Evolutionary conservation across 2,329 filamentous ascomycete species (phyloP).

Genomic region (Trichoderma citrinoviride): DNA sequence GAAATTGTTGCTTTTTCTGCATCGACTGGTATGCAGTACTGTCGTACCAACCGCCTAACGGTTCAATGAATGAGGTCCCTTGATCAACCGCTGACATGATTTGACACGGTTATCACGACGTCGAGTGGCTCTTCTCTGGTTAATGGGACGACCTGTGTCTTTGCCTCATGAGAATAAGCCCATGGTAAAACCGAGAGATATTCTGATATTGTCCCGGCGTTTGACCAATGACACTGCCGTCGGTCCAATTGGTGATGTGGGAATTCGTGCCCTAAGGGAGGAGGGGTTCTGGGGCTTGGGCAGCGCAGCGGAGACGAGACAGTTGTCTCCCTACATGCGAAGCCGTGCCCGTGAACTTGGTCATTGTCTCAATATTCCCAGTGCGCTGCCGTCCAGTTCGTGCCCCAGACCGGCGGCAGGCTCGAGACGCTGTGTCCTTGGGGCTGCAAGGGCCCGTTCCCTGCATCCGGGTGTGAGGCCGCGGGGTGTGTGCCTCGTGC

Average conservation of each 20-base stretch:
- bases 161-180: not conserved
- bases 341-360: not conserved
- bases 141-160: not conserved
- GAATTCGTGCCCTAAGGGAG: not conserved
- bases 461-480: slow-evolving; percentile 3
- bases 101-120: not conserved
- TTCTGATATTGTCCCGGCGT: not conserved
- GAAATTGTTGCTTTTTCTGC: slow-evolving; percentile 4
- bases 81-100: no score
- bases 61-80: not conserved
- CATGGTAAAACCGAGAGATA: not conserved
- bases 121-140: not conserved
- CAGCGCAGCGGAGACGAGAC: slow-evolving; percentile 2
- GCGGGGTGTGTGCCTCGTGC: not conserved
- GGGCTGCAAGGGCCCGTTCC: slow-evolving; percentile 18
- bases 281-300: slow-evolving; percentile 4
- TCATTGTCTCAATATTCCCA: not conserved
- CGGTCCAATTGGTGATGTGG: not conserved
- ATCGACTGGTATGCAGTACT: not conserved
- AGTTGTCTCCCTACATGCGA: slow-evolving; percentile 5
- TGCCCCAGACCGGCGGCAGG: not conserved
- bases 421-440: slow-evolving; percentile 1
- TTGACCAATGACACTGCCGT: not conserved
- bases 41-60: not conserved
- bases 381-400: not conserved